Evolutionary conservation across 257 asterid species (phyloP).

Genomic region (Paraleonurus japonicus): DNA sequence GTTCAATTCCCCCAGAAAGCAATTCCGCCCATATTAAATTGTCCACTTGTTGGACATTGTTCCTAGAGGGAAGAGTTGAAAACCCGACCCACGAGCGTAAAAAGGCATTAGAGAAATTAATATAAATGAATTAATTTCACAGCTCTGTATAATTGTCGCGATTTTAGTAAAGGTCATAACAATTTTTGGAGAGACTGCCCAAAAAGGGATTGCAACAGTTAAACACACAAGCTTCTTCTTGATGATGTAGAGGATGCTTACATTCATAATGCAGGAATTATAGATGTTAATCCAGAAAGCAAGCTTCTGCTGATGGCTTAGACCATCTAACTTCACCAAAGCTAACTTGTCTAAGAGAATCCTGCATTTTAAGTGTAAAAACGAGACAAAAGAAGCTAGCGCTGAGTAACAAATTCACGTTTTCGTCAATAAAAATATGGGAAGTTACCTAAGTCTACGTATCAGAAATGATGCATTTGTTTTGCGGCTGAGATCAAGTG

Average conservation of each 20-base stretch:
- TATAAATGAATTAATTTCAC: too few species aligned
- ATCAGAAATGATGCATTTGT: slow-evolving; percentile 53
- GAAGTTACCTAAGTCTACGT: slow-evolving; percentile 52
- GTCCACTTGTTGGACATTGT: too few species aligned
- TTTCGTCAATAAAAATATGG: neutral
- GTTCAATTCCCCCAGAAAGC: too few species aligned
- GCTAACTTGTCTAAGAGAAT: slow-evolving; percentile 67
- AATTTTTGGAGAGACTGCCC: too few species aligned
- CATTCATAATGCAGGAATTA: slow-evolving; percentile 84
- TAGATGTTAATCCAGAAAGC: slow-evolving; percentile 88
- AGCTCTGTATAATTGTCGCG: neutral
- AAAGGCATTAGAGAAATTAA: too few species aligned
- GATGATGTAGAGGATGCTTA: slow-evolving; percentile 25
- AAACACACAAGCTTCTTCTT: neutral
- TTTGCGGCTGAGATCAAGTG: slow-evolving; percentile 52
- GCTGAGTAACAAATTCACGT: neutral
- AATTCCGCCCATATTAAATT: too few species aligned
- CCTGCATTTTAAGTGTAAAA: slow-evolving; percentile 38
- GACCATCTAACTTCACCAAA: slow-evolving; percentile 51
- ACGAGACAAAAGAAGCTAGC: neutral
- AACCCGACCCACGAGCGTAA: too few species aligned
- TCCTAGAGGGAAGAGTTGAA: too few species aligned
- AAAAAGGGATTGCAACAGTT: neutral
- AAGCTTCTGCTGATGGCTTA: slow-evolving; percentile 75
- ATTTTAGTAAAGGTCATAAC: neutral